phyloP scores from a whole-genome alignment of 805 yeast species.

The Priceomyces castillae region DNA sequence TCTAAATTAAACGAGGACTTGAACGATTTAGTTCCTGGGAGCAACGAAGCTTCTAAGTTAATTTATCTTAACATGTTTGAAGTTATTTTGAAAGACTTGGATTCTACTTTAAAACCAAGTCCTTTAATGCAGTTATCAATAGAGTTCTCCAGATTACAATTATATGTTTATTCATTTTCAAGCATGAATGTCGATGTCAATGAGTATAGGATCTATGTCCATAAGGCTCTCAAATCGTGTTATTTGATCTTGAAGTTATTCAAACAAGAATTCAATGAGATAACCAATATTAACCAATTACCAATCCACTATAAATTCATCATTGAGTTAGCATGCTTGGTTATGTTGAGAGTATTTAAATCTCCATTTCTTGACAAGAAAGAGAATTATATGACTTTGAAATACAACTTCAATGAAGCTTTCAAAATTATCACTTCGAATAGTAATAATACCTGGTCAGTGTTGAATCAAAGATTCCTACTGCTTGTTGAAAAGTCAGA shows the following conservation, averaged over 20 bases:
- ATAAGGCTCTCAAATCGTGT: constrained; percentile 29
- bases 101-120: constrained; percentile 15
- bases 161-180: constrained; percentile 35
- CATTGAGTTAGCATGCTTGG: constrained; percentile 30
- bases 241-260: constrained; percentile 25
- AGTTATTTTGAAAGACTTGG: constrained; percentile 32
- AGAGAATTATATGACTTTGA: constrained; percentile 24
- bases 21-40: constrained; percentile 26
- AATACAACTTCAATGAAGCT: constrained; percentile 20
- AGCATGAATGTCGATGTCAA: constrained; percentile 18
- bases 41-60: constrained; percentile 26
- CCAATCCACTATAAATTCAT: constrained; percentile 42
- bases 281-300: constrained; percentile 24
- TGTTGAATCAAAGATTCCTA: constrained; percentile 19
- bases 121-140: constrained; percentile 30
- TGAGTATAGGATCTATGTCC: constrained; percentile 28
- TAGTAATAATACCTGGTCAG: constrained; percentile 19
- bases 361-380: constrained; percentile 27
- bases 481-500: constrained; percentile 26
- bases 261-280: constrained; percentile 15
- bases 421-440: constrained; percentile 16
- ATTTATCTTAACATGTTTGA: constrained; percentile 45
- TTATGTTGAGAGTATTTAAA: constrained; percentile 30
- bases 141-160: constrained; percentile 37
- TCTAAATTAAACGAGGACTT: constrained; percentile 39